Base-by-base conservation (phyloP, 352 stramenopile species). In the Phytopythium cucurbitacearum region DNA sequence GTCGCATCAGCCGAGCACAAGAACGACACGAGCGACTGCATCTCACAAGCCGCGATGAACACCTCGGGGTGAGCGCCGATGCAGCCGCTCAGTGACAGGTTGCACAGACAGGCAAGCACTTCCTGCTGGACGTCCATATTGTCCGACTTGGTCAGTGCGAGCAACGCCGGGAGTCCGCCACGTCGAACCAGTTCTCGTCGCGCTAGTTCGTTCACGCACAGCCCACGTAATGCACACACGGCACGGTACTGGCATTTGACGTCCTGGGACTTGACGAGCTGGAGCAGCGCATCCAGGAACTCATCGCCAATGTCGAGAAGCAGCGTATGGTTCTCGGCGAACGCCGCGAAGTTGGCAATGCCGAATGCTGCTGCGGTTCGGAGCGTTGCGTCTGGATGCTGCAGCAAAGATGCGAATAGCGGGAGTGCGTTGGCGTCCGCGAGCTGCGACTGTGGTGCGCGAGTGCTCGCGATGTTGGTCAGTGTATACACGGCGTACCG, bases 21-120 rank as follows among this genome's bases (percentile, higher is more conserved):
- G 62, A 98, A 98, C 28, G 77, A 85, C 34, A 98, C 89, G 8
- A 99, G 76, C 36, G 75, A 89, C 16, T 84, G 59, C 67, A 98
- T 91, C 28, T 97, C 86, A 32, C 95, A 84, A 3, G 92, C 85
- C 32, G 94, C 57, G 32, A 98, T 73, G 50, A 99, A 93, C 4
- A 84, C 72, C 3, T 92, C 80, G 0, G 94, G 85, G 37, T 96
- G 82, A 12, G 91, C 83, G 40, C 92, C 92, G 37, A 99, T 93
- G 59, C 78, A 98, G n/a, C 96, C 95, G 57, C 85, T 96, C 7
- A 98, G 73, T 7, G 91, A 98, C 35, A 99, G 71, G 51, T 99
- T 99, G 62, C 95, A 99, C n/a, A 99, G 58, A 39, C 89, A 97
- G 37, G 91, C 88, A 7, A 99, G 76, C n/a, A 98, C 91, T 73